Evolutionary conservation across 176 grass and related monocot genomes (phyloP).

Genomic region (Zoysia japonica): DNA sequence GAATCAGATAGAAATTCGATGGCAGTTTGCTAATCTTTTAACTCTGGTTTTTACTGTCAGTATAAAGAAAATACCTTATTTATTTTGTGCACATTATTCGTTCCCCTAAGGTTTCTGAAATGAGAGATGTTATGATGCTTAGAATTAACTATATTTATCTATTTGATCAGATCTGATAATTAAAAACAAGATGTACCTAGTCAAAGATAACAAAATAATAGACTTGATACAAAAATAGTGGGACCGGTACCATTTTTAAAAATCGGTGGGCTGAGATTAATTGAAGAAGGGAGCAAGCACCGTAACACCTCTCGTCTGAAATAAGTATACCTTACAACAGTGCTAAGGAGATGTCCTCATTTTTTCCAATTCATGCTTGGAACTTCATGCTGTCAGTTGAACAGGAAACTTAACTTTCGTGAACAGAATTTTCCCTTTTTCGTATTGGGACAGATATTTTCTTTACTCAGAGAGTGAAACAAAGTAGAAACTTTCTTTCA

Average conservation of each 20-base stretch:
- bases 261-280: too few species aligned
- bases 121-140: neutral
- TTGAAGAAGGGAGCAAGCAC: too few species aligned
- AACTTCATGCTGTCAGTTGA: conserved; percentile 11
- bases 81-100: neutral
- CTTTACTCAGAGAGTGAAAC: conserved; percentile 17
- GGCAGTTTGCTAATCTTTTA: neutral
- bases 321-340: too few species aligned
- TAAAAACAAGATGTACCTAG: too few species aligned
- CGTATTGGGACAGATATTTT: neutral
- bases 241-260: too few species aligned
- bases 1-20: neutral
- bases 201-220: too few species aligned
- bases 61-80: neutral
- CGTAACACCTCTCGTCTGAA: too few species aligned
- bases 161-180: too few species aligned
- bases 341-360: neutral
- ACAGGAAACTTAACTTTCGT: conserved; percentile 20
- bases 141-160: too few species aligned
- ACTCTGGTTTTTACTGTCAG: neutral
- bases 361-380: conserved; percentile 3
- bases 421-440: neutral
- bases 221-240: too few species aligned
- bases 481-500: conserved; percentile 18
- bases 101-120: neutral